These are phyloP conservation scores for Mangifera indica DNA, from an alignment of 345 rosid species.

Conservation along the genomic window DNA sequence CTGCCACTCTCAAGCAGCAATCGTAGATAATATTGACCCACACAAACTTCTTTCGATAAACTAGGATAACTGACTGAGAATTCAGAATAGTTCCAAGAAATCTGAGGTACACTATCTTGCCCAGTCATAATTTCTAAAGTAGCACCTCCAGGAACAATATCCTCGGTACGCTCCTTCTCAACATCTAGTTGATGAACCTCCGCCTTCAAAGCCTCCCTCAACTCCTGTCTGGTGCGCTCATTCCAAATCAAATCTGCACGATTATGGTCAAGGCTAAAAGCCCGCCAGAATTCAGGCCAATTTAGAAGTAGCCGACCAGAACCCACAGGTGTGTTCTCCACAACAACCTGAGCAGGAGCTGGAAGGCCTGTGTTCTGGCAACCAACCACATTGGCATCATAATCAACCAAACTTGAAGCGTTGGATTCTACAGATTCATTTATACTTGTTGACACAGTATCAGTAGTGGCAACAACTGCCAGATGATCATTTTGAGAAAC, in stretches of 20 bases:
- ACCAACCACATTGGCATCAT: conserved; percentile 46
- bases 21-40: conserved; percentile 95
- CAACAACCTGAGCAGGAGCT: conserved; percentile 97
- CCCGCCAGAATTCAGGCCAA: conserved; percentile 99
- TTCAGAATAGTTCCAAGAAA: conserved; percentile 99
- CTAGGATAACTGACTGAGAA: conserved; percentile 86
- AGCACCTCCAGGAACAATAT: conserved; percentile 81
- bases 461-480: conserved; percentile 34
- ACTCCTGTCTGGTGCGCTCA: conserved; percentile 95
- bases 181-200: conserved; percentile 96
- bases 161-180: conserved; percentile 96
- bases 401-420: conserved; percentile 43
- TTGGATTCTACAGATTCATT: conserved; percentile 49
- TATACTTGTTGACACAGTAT: conserved; percentile 36
- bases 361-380: conserved; percentile 61
- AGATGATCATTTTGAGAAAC: conserved; percentile 52
- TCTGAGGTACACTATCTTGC: conserved; percentile 74
- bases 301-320: conserved; percentile 88
- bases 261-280: conserved; percentile 96
- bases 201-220: conserved; percentile 93
- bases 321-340: conserved; percentile 89
- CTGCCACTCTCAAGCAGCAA: conserved; percentile 95
- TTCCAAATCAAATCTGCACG: conserved; percentile 99
- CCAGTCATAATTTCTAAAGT: conserved; percentile 50
- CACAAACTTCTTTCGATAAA: conserved; percentile 98